phyloP scores from a whole-genome alignment of 148 eudicot genomes.

The Fagopyrum tataricum region DNA sequence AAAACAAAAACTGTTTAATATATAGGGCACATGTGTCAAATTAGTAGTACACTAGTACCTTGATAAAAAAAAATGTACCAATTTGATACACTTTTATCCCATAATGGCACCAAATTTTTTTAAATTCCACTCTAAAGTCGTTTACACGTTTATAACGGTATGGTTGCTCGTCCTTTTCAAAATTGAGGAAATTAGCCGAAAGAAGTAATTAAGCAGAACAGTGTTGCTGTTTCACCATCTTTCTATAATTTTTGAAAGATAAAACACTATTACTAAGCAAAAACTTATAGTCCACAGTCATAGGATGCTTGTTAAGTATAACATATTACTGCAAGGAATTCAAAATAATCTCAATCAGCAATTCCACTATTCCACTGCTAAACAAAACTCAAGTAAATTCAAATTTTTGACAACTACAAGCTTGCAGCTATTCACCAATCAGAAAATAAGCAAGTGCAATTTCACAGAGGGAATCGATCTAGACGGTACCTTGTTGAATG shows the following conservation, averaged over 20 bases:
- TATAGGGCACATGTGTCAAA: no score
- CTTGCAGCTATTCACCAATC: neutral
- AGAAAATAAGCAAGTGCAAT: neutral
- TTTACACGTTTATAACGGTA: no score
- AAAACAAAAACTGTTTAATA: no score
- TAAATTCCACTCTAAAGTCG: no score
- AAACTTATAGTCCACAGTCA: neutral
- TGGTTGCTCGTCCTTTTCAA: neutral
- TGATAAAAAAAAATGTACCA: no score
- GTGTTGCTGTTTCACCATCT: neutral
- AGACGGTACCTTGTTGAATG: neutral
- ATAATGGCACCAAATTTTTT: no score
- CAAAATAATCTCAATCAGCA: neutral
- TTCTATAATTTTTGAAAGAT: neutral
- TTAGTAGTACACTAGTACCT: no score
- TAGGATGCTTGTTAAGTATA: neutral
- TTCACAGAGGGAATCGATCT: neutral
- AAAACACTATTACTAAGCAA: neutral
- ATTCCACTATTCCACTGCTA: neutral
- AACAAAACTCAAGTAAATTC: neutral
- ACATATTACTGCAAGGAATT: neutral
- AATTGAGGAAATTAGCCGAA: neutral
- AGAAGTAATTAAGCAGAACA: neutral
- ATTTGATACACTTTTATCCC: no score
- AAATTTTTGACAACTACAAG: neutral